phyloP scores from a whole-genome alignment of 805 yeast genomes.

The Yamadazyma paraphyllophila region DNA sequence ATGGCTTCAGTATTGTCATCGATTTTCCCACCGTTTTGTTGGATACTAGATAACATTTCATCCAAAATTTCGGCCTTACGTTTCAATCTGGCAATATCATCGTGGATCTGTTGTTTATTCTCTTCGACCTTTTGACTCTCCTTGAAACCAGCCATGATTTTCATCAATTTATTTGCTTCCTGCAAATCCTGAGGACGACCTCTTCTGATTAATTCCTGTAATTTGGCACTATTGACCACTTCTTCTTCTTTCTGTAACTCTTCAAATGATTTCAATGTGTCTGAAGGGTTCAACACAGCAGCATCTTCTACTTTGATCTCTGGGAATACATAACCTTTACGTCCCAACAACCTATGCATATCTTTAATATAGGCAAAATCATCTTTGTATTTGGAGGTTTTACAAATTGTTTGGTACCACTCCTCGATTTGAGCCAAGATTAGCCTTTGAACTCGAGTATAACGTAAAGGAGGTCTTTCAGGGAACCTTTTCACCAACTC shows the following conservation, averaged over 20 bases:
- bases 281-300: conserved; percentile 89
- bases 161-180: conserved; percentile 96
- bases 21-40: conserved; percentile 34
- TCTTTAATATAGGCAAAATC: conserved; percentile 91
- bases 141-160: conserved; percentile 96
- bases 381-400: conserved; percentile 83
- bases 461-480: conserved; percentile 86
- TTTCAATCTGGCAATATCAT: conserved; percentile 78
- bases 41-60: conserved; percentile 71
- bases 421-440: conserved; percentile 90
- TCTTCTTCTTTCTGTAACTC: conserved; percentile 92
- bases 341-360: conserved; percentile 87
- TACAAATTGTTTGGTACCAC: conserved; percentile 94
- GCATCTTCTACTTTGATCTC: conserved; percentile 87
- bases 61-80: conserved; percentile 83
- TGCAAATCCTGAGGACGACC: conserved; percentile 94
- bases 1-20: conserved; percentile 66
- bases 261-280: conserved; percentile 79
- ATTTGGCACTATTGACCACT: conserved; percentile 88
- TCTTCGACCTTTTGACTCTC: conserved; percentile 68
- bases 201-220: conserved; percentile 91
- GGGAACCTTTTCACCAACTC: conserved; percentile 92
- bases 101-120: conserved; percentile 74
- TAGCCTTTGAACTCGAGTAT: conserved; percentile 77
- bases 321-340: conserved; percentile 93